Evolutionary conservation across 306 rosid genomes (phyloP).

Genomic region (Morella rubra): DNA sequence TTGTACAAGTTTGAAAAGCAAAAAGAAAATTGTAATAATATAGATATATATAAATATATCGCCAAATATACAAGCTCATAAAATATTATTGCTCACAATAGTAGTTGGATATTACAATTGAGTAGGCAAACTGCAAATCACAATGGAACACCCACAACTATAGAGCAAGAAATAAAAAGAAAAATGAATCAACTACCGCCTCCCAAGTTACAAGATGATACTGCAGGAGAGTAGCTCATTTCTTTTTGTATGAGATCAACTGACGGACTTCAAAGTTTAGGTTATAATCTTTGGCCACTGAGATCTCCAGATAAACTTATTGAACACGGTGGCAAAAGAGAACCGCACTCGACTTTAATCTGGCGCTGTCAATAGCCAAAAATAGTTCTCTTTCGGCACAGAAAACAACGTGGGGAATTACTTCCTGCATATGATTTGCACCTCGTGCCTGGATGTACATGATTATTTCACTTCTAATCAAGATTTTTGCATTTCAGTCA

Average conservation of each 20-base stretch:
- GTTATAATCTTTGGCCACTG: constrained; percentile 30
- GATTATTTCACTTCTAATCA: constrained; percentile 29
- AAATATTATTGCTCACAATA: constrained; percentile 10
- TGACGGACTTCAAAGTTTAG: constrained; percentile 27
- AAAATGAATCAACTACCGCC: constrained; percentile 32
- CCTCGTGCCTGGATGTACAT: constrained; percentile 48
- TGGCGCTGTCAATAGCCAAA: constrained; percentile 34
- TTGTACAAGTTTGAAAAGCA: neutral
- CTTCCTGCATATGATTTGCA: constrained; percentile 43
- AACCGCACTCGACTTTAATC: constrained; percentile 29
- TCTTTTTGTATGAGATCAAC: constrained; percentile 29
- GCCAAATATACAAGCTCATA: constrained; percentile 37
- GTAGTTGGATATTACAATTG: constrained; percentile 10
- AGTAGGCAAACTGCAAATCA: neutral
- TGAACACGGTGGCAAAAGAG: constrained; percentile 35
- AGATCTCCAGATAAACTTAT: constrained; percentile 33
- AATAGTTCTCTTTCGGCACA: constrained; percentile 31
- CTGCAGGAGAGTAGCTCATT: constrained; percentile 33
- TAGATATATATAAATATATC: constrained; percentile 11
- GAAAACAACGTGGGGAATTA: constrained; percentile 28
- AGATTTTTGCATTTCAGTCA: constrained; percentile 38
- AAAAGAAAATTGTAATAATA: neutral
- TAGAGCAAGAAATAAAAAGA: constrained; percentile 6
- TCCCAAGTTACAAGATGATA: constrained; percentile 36
- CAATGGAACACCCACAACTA: constrained; percentile 29